Conservation (phyloP, 805 yeast species). For the Cyberlindnera subsufficiens region DNA sequence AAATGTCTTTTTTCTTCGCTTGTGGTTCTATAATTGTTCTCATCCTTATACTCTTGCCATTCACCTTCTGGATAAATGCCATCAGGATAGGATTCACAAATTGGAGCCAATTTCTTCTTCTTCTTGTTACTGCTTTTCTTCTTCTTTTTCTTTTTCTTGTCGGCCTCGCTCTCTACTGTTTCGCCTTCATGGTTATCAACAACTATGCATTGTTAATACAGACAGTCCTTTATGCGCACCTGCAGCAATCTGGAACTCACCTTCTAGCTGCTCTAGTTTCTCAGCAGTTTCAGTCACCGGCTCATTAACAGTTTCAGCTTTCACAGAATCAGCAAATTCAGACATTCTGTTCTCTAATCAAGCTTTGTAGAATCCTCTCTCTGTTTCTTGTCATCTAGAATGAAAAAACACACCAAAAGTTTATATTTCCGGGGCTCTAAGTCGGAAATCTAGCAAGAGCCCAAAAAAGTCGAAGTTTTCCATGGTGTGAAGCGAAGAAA, state of each 20-base stretch:
- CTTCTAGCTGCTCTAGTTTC: slow-evolving; percentile 15
- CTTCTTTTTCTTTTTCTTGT: slow-evolving; percentile 39
- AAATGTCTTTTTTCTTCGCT: slow-evolving; percentile 80
- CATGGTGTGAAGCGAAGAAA: no score
- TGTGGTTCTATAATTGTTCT: slow-evolving; percentile 69
- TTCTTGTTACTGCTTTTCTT: slow-evolving; percentile 56
- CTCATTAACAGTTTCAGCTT: no score
- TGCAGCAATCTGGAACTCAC: slow-evolving; percentile 2
- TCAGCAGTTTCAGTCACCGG: slow-evolving; percentile 2
- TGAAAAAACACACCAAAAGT: no score
- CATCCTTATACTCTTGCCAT: slow-evolving; percentile 66
- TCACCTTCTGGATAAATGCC: slow-evolving; percentile 82
- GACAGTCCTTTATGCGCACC: no score
- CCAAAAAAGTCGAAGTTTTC: no score
- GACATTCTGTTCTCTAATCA: no score
- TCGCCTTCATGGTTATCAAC: slow-evolving; percentile 17
- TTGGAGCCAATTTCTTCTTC: slow-evolving; percentile 50
- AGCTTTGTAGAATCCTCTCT: no score
- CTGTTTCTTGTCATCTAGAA: no score
- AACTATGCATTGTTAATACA: neutral
- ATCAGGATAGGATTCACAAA: slow-evolving; percentile 63
- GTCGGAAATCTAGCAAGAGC: no score
- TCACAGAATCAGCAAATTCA: no score
- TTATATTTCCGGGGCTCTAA: no score
- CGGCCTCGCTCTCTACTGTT: slow-evolving; percentile 18